Percentiles rank a stretch among this genome's conserved stretches.
Conservation (phyloP, 2,329 filamentous ascomycete genomes). For the Salinomyces thailandicus region DNA sequence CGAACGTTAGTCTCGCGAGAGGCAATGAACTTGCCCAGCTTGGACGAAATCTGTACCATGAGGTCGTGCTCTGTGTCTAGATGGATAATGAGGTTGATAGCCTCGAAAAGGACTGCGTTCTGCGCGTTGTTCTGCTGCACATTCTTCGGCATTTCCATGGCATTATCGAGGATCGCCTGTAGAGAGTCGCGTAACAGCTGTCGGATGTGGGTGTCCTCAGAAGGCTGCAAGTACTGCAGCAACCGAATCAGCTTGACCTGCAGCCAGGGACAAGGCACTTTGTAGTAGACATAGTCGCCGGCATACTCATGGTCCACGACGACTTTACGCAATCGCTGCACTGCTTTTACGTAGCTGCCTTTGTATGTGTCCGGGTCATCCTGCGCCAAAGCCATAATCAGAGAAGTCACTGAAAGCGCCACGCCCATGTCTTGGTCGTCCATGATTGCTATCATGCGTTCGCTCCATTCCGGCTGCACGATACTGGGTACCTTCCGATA, state of each 20-base stretch:
- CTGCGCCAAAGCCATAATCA: constrained; percentile 89
- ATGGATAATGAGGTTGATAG: constrained; percentile 96
- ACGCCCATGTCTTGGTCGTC: constrained; percentile 92
- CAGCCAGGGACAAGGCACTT: constrained; percentile 98
- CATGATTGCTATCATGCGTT: constrained; percentile 97
- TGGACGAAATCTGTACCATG: constrained; percentile 90
- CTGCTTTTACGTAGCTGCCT: constrained; percentile 88
- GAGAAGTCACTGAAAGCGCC: constrained; percentile 84
- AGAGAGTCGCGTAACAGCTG: constrained; percentile 86
- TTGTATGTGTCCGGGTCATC: constrained; percentile 92
- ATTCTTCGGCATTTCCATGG: constrained; percentile 91
- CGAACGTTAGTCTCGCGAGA: constrained; percentile 95
- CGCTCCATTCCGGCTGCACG: constrained; percentile 92
- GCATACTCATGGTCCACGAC: constrained; percentile 83
- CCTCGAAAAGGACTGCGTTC: constrained; percentile 95
- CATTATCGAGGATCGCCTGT: constrained; percentile 80
- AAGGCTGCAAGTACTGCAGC: constrained; percentile 91
- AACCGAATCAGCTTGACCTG: constrained; percentile 88
- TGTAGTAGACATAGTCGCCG: constrained; percentile 94
- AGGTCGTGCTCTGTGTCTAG: constrained; percentile 87
- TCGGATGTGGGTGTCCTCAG: constrained; percentile 85
- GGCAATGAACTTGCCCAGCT: constrained; percentile 89
- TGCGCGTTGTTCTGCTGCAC: constrained; percentile 99
- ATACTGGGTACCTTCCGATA: constrained; percentile 93
- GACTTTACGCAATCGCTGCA: constrained; percentile 77